These are phyloP conservation scores for Chaetothyriales sp. DNA, from an alignment of 2,329 filamentous ascomycete genomes.

Conservation along the genomic window DNA sequence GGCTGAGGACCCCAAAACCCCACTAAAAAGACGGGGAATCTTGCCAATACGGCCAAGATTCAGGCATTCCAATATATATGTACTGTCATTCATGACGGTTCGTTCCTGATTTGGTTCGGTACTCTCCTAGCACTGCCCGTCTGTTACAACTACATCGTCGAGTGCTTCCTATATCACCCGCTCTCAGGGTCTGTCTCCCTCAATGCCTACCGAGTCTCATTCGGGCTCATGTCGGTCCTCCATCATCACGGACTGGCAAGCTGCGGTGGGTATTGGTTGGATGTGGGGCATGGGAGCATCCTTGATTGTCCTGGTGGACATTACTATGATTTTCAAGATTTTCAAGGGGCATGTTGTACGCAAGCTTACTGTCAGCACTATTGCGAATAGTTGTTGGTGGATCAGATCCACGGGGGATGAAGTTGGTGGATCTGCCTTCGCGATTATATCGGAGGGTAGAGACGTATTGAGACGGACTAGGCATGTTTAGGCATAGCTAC, in stretches of 20 bases:
- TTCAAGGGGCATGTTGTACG: neutral
- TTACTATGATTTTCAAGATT: neutral
- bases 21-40: too few relatives aligned
- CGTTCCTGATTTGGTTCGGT: conserved; percentile 3
- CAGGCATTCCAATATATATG: too few relatives aligned
- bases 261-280: conserved; percentile 5
- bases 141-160: conserved; percentile 4
- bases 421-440: too few relatives aligned
- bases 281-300: conserved; percentile 5
- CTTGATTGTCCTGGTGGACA: conserved; percentile 1
- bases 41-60: too few relatives aligned
- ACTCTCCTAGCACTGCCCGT: neutral
- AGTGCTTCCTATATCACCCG: conserved; percentile 1
- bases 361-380: neutral
- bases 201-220: conserved; percentile 1
- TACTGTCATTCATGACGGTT: too few relatives aligned
- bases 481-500: too few relatives aligned
- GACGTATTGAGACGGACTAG: too few relatives aligned
- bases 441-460: too few relatives aligned
- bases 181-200: conserved; percentile 1
- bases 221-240: conserved; percentile 1
- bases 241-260: conserved; percentile 3
- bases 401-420: too few relatives aligned
- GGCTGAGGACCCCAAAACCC: too few relatives aligned
- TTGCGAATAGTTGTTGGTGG: too few relatives aligned